Base-by-base conservation (phyloP, 1,284 basidiomycete genomes). In the Porodaedalea pini region DNA sequence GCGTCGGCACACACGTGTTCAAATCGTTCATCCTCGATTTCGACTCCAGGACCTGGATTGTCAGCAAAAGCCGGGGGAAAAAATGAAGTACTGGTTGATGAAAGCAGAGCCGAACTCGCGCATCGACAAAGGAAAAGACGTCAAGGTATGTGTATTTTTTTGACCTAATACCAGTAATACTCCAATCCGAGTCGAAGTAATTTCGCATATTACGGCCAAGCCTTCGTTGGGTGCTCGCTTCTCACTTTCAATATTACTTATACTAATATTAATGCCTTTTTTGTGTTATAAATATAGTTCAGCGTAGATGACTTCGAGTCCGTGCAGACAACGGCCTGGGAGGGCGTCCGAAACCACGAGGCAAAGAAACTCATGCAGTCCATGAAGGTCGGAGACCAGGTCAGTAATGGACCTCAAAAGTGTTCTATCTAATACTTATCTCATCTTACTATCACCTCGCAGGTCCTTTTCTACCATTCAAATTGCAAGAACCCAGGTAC, bases 101-200 rank as follows among this genome's bases (percentile, higher is more conserved):
- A 96, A 96, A 71, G 93, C 93, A 5, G 93, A 95, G 72, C 93
- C 93, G 21, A 88, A 94, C 64, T 85, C 89, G 32, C 83, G 92
- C 56, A 72, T 95, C 45, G 90, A 92, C 36, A 95, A 93, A 67
- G 92, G 92, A 36, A 92, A 90, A 68, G 92, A 94, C 66, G 90
- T 94, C 64, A 93, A 92, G 79, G 92, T 88, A 64, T 53, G 75
- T 63, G 36, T 60, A 36, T 56, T 10, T 53, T 31, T 34, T 31
- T 54, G 11, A 51, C n/a, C n/a, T n/a, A n/a, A n/a, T n/a, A n/a
- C n/a, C n/a, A n/a, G n/a, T n/a, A n/a, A n/a, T n/a, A n/a, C n/a
- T n/a, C n/a, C n/a, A n/a, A n/a, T n/a, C n/a, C n/a, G n/a, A n/a
- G n/a, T n/a, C n/a, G n/a, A n/a, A n/a, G n/a, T n/a, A n/a, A n/a